Base-by-base conservation (phyloP, 805 yeast species). In the Saccharomycopsis malanga region DNA sequence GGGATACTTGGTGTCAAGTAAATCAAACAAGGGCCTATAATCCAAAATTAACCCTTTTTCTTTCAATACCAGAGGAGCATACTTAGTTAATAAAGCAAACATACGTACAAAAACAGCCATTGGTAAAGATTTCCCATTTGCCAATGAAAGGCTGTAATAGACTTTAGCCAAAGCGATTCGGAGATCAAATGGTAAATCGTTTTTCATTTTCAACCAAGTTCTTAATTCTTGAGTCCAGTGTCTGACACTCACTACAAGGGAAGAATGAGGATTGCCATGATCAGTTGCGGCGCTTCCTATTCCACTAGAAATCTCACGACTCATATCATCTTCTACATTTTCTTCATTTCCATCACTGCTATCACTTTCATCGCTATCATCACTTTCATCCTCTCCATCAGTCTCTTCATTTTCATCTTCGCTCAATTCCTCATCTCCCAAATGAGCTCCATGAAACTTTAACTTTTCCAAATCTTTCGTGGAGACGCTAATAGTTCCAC, bases 141-240 rank as follows among this genome's bases (percentile, higher is more conserved):
- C 76, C 23, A 88, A 65, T 34, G 86, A 72, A 22, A 93, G 69
- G 15, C 83, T 76, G 57, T 79, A 88, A 59, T 77, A 89, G 1
- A 86, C 84, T 46, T 70, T 69, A 0, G 87, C 79, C 36, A 91
- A 69, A 1, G 76, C 66, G 20, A 79, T 70, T 45, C 88, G 73
- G 40, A 81, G 63, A 1, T 69, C 54, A 10, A 87, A 56, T 0
- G 98, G 97, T 67, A 91, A 72, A 44, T 83, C 83, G 57, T 83
- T 79, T 56, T 86, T 85, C 78, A 83, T 81, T 56, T 75, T 76
- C 45, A 87, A 61, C 76, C 96, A 83, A 35, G 83, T 81, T 43
- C 77, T 74, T 53, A 91, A 70, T 61, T 88, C 97, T 45, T 83
- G 80, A 0, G 96, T 83, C 95, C 96, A 89, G 49, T 83, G 85